Percentiles rank a stretch among this genome's conserved stretches.
Conservation (phyloP, 2,329 filamentous ascomycete genomes). For the Cladophialophora yegresii region DNA sequence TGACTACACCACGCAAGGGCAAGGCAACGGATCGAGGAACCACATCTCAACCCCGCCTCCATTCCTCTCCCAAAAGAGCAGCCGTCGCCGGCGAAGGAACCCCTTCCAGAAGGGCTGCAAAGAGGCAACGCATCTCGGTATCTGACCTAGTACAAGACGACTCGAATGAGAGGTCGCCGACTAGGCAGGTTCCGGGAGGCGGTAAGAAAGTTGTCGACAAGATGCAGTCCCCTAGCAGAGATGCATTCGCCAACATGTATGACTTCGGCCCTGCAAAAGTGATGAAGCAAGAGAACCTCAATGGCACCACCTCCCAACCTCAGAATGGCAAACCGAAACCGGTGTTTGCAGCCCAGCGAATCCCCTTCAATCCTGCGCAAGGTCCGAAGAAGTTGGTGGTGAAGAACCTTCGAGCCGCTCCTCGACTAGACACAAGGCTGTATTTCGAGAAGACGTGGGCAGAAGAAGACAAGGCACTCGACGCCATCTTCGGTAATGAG, state of each 20-base stretch:
- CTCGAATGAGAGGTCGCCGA: conserved; percentile 21
- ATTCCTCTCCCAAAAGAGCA: conserved; percentile 21
- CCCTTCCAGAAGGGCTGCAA: conserved; percentile 22
- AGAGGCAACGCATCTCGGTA: conserved; percentile 31
- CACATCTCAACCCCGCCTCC: conserved; percentile 17
- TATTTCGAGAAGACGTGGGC: conserved; percentile 77
- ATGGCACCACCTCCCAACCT: conserved; percentile 43
- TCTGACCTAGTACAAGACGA: conserved; percentile 29
- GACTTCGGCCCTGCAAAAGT: conserved; percentile 49
- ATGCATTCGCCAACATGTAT: conserved; percentile 55
- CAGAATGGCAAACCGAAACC: conserved; percentile 39
- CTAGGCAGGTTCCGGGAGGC: conserved; percentile 6
- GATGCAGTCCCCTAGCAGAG: conserved; percentile 33
- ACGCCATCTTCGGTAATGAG: conserved; percentile 68
- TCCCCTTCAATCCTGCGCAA: conserved; percentile 68
- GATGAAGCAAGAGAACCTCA: conserved; percentile 44
- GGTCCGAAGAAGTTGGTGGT: conserved; percentile 87
- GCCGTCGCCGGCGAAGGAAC: conserved; percentile 17
- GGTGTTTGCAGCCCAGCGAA: conserved; percentile 37
- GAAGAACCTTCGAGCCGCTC: conserved; percentile 76
- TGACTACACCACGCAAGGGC: conserved; percentile 33
- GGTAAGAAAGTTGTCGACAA: conserved; percentile 22
- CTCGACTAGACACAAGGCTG: conserved; percentile 66
- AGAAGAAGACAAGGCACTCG: conserved; percentile 72
- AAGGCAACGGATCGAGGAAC: conserved; percentile 29